Percentiles rank a stretch among this genome's conserved stretches.
phyloP scores from a whole-genome alignment of 164 flowering plant genomes.

The Nelumbo lutea region DNA sequence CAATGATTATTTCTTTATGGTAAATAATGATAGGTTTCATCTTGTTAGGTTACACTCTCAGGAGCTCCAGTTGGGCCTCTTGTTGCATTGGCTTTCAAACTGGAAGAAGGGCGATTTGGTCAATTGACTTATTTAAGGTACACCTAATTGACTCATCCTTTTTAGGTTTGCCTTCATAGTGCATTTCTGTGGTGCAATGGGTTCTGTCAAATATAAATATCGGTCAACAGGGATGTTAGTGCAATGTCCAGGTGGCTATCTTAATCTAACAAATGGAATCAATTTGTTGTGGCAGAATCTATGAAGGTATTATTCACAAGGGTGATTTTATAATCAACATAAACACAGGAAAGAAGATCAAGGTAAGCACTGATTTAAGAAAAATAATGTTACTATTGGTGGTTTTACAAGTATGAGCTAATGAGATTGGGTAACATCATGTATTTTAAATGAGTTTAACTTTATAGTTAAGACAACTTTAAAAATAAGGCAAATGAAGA shows the following conservation, averaged over 20 bases:
- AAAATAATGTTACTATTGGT: neutral
- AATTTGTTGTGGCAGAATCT: constrained; percentile 52
- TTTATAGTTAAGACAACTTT: too few species aligned
- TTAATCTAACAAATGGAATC: neutral
- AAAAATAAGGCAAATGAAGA: too few species aligned
- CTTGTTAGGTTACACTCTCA: constrained; percentile 52
- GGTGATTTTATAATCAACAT: constrained; percentile 87
- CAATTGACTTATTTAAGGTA: constrained; percentile 94
- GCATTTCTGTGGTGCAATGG: neutral
- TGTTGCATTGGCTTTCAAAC: constrained; percentile 94
- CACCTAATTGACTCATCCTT: neutral
- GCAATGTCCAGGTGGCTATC: neutral
- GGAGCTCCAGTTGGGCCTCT: constrained; percentile 91
- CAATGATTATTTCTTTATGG: too few species aligned
- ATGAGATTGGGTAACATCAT: too few species aligned
- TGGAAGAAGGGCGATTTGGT: constrained; percentile 99
- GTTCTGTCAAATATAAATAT: constrained; percentile 7
- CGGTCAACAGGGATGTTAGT: too few species aligned
- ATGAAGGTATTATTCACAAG: constrained; percentile 87
- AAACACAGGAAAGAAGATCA: constrained; percentile 91
- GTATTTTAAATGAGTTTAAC: too few species aligned
- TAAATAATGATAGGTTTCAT: neutral
- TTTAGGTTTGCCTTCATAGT: neutral
- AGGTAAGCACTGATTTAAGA: constrained; percentile 45
- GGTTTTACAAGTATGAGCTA: too few species aligned